Conservation (phyloP, 2,329 filamentous ascomycete species). For the Ophiognomonia clavigignenti-juglandacearum region DNA sequence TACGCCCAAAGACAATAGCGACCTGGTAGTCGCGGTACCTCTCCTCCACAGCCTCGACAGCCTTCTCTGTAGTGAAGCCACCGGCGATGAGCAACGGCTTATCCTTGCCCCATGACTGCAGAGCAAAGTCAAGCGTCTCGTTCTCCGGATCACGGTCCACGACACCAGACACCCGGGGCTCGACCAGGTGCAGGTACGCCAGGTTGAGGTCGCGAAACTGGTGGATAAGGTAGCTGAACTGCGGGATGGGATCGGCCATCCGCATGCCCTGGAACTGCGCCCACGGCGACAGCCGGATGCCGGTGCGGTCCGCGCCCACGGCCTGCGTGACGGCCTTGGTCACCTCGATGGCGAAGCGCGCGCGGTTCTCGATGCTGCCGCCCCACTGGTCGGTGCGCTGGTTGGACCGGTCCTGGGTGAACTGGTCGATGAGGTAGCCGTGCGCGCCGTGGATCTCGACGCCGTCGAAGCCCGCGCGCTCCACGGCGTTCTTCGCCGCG, state of each 20-base stretch:
- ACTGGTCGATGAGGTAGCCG: constrained; percentile 62
- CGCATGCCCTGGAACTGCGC: constrained; percentile 53
- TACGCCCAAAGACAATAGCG: constrained; percentile 26
- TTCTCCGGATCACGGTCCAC: constrained; percentile 9
- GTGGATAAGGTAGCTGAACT: constrained; percentile 51
- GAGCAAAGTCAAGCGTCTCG: constrained; percentile 20
- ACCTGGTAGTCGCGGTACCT: constrained; percentile 17
- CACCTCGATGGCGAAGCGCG: constrained; percentile 45
- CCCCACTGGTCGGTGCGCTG: constrained; percentile 50
- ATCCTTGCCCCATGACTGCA: constrained; percentile 27
- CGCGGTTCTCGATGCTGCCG: constrained; percentile 48
- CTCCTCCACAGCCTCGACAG: constrained; percentile 16
- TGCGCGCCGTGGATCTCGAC: constrained; percentile 57
- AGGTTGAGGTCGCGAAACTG: constrained; percentile 47
- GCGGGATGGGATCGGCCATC: constrained; percentile 53
- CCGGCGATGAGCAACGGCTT: constrained; percentile 29
- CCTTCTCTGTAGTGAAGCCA: constrained; percentile 23
- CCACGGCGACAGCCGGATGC: constrained; percentile 54
- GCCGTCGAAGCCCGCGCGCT: constrained; percentile 60
- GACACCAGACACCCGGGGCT: constrained; percentile 42
- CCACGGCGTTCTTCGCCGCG: constrained; percentile 50
- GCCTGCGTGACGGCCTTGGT: constrained; percentile 34
- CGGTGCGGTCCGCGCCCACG: constrained; percentile 45
- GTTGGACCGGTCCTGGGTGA: constrained; percentile 49
- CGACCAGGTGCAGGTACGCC: constrained; percentile 55